Base-by-base conservation (phyloP, 768 basidiomycete species). In the Mycena amicta region DNA sequence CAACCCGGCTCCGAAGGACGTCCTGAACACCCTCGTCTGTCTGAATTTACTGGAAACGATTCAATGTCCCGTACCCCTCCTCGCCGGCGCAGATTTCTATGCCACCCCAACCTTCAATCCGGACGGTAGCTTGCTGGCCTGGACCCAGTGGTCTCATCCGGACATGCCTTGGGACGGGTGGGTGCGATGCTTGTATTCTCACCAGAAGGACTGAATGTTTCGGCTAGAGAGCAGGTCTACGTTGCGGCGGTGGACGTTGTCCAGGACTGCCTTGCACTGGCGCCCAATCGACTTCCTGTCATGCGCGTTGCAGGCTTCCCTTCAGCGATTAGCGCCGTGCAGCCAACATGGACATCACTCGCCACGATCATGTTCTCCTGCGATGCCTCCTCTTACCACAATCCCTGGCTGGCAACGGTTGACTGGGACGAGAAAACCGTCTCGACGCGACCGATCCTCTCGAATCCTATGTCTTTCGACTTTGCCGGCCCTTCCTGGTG, bases 81-180 rank as follows among this genome's bases (percentile, higher is more conserved):
- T 52, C 5, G 55, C 50, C 28, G 59, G 53, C 4, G 49, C 54
- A n/a, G 59, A 60, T 31, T 60, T 87, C 68, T 87, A 86, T 68
- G 71, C 79, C 0, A 65, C 73, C 1, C 80, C 83, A 0, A 63
- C 67, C n/a, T 82, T 83, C 71, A 79, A 78, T 33, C 75, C 79
- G 0, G 77, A 81, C 45, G 85, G 83, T 2, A 71, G 68, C 39
- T 72, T 72, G 59, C 61, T 86, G 15, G 76, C 74, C 1, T 87
- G 80, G 78, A 73, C 80, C 50, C 72, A 80, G 52, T 85, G 85
- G 84, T 74, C 71, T 54, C 82, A 82, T 50, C 86, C 85, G 0
- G 78, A 85, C 59, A 85, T 87, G 85, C 83, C 85, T 4, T 87
- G 84, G 84, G 81, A 86, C 56, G 81, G 43, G 43, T 45, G 22